Evolutionary conservation across 2,329 filamentous ascomycete species (phyloP), one percentile per base, ranked within the genome.

Genomic region (Botryotinia calthae): DNA sequence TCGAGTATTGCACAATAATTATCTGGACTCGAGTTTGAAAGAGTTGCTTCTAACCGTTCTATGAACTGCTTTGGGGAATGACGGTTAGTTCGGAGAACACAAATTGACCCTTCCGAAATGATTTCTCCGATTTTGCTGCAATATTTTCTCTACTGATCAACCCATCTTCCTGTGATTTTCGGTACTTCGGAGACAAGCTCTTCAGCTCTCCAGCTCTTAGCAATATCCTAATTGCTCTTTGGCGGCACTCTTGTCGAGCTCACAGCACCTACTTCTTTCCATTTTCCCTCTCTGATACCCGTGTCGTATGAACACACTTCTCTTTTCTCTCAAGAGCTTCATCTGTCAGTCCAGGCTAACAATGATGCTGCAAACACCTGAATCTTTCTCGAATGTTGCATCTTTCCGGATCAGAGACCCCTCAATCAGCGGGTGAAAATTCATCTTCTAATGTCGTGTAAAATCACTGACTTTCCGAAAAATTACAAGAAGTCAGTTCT

Each of bases 101-200:
- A 28, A n/a, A 4, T 54, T 54, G n/a, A 28, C 2, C 51, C 6
- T 54, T 3, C 51, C 0, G n/a, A 12, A 4, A 54, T 1, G 2
- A 54, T 28, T 7, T 56, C 51, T 2, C 1, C n/a, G 1, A 16
- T 28, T 1, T 5, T n/a, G 25, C 51, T 28, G 14, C n/a, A 56
- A 18, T 9, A 3, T 1, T 28, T 9, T 28, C 14, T 56, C 16
- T 28, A 56, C 6, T 56, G n/a, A 56, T 28, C 9, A 18, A 3
- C 1, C n/a, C 6, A 28, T 56, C 14, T 28, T 28, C n/a, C 12
- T 37, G 34, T 37, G 34, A 37, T 9, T 37, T 37, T 5, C 18
- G 51, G 16, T 28, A 28, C 14, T 25, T 28, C 3, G 6, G n/a
- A 28, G 7, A 6, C n/a, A 28, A 56, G 51, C n/a, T 56, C n/a